These are phyloP conservation scores for Fusarium sp. DNA, from an alignment of 2,329 filamentous ascomycete genomes.

Conservation along the genomic window DNA sequence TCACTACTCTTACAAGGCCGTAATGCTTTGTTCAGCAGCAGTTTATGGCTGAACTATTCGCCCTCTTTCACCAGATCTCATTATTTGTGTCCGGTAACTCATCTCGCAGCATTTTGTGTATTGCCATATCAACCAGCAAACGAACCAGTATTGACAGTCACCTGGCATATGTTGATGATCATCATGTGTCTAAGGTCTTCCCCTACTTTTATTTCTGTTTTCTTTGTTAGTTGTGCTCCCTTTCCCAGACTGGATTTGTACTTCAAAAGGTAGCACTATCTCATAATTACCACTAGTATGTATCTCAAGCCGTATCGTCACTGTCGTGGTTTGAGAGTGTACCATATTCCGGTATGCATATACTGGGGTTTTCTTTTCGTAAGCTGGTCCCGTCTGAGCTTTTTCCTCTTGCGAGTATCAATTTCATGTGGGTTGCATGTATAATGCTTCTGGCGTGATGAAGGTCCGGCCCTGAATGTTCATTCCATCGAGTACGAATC, in stretches of 20 bases:
- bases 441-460: not conserved
- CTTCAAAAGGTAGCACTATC: not conserved
- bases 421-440: not conserved
- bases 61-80: not conserved
- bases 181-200: too few species aligned
- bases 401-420: not conserved
- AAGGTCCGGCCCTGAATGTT: not conserved
- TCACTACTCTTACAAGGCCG: not conserved
- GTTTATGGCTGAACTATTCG: not conserved
- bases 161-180: not conserved
- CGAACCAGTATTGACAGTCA: not conserved
- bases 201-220: not conserved
- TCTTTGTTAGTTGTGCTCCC: not conserved
- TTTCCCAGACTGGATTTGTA: not conserved
- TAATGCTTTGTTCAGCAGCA: not conserved
- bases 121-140: not conserved
- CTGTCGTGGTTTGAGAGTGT: not conserved
- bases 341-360: not conserved
- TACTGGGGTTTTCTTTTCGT: not conserved
- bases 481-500: constrained; percentile 9
- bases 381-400: not conserved
- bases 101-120: not conserved
- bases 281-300: not conserved
- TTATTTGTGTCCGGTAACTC: not conserved
- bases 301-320: not conserved